Evolutionary conservation across 208 protist genomes (phyloP).

Genomic region (Trypanosoma conorhini): DNA sequence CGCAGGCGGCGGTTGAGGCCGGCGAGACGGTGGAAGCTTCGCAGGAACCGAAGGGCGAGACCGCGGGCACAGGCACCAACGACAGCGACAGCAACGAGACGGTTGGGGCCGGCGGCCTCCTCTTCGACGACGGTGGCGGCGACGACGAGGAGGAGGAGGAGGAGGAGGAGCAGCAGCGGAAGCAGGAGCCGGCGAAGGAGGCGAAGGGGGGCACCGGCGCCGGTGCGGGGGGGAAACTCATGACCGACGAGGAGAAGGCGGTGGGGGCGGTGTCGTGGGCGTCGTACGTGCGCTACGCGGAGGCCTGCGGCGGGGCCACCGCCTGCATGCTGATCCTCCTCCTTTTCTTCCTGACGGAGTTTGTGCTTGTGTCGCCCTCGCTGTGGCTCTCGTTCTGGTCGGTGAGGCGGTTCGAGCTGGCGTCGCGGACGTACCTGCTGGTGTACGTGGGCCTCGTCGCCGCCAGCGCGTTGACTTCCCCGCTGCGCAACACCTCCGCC

Average conservation of each 20-base stretch:
- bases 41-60: background rate
- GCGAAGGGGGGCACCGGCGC: background rate
- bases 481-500: slow-evolving; percentile 37
- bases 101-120: background rate
- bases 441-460: slow-evolving; percentile 45
- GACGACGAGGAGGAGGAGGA: background rate
- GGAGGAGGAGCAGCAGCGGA: background rate
- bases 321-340: slow-evolving; percentile 45
- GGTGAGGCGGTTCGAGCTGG: slow-evolving; percentile 16
- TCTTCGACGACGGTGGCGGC: background rate
- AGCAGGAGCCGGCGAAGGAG: background rate
- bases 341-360: slow-evolving; percentile 63
- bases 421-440: slow-evolving; percentile 38
- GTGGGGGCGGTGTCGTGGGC: slow-evolving; percentile 51
- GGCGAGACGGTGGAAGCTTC: background rate
- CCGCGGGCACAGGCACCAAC: background rate
- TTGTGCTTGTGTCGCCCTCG: slow-evolving; percentile 33
- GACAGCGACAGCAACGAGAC: background rate
- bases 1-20: background rate
- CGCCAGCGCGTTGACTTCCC: slow-evolving; percentile 33
- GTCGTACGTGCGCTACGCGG: slow-evolving; percentile 69
- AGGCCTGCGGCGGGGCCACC: slow-evolving; percentile 44
- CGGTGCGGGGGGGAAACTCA: slow-evolving; percentile 30
- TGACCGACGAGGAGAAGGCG: slow-evolving; percentile 61
- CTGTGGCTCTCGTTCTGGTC: slow-evolving; percentile 85